Conservation (phyloP, 176 grass and related monocot genomes). For the Aegilops tauschii region DNA sequence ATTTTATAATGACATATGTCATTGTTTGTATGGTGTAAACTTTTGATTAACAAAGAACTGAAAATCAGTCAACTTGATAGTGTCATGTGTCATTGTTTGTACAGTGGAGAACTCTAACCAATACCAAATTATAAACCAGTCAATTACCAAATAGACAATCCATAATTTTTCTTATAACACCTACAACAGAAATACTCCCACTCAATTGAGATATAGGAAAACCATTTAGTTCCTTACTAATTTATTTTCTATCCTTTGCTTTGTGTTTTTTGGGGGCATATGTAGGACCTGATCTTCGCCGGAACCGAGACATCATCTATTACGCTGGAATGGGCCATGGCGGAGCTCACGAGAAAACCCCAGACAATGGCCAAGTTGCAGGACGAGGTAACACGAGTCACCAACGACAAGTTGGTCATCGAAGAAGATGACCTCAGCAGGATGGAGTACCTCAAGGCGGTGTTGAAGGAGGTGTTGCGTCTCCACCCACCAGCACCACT, state of each 20-base stretch:
- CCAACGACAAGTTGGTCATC: neutral
- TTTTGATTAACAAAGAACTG: neutral
- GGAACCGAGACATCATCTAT: neutral
- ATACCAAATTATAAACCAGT: neutral
- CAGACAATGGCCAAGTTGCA: conserved; percentile 43
- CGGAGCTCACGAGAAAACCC: conserved; percentile 45
- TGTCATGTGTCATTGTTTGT: neutral
- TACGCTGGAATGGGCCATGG: conserved; percentile 33
- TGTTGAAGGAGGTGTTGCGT: conserved; percentile 57
- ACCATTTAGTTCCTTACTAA: neutral
- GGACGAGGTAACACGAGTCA: conserved; percentile 26
- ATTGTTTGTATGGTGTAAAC: neutral
- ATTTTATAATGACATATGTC: neutral
- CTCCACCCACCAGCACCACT: conserved; percentile 54
- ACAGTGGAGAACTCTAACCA: neutral
- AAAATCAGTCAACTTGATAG: neutral
- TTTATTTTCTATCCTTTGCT: neutral
- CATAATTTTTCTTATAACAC: neutral
- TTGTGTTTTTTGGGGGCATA: neutral
- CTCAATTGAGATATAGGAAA: too few species aligned
- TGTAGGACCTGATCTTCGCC: neutral
- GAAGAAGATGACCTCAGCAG: conserved; percentile 24
- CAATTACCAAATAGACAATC: neutral
- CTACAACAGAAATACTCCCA: too few species aligned
- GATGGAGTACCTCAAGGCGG: conserved; percentile 49